Base-by-base conservation (phyloP, 192 early-diverging fungal species). In the Anaeromyces robustus region DNA sequence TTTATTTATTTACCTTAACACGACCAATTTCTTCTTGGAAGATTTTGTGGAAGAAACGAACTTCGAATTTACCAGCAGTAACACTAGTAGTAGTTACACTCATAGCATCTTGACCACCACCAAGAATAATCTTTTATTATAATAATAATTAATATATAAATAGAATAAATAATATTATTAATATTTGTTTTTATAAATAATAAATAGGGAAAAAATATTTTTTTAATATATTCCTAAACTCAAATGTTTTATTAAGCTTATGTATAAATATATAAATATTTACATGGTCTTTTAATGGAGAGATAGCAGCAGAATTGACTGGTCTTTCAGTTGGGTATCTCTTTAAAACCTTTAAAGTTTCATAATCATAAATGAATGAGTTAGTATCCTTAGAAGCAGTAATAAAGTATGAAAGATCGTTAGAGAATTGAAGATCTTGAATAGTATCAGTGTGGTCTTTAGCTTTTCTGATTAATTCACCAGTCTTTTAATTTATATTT, bases 21-120 rank as follows among this genome's bases (percentile, higher is more conserved):
- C 96, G 92, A 79, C 96, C 96, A 78, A 98, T 94, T 86, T 99
- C 97, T 84, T 97, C 95, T 83, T 97, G 94, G 80, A 98, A 93
- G 81, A 96, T 91, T 83, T 94, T 93, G 89, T 99, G 98, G 92
- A 93, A 99, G 92, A 99, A 98, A 78, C 95, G 87, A 82, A 91
- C 92, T 87, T 99, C 98, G 86, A 99, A 99, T 87, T 98, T 97
- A 84, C 96, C 97, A 85, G 93, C 92, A 84, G 94, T 90, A 80
- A 91, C 90, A 41, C 91, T 90, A 29, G 96, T 97, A 32, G 92
- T 94, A 30, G 98, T 98, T 78, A 99, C 98, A 83, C 91, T 87
- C 95, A 97, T 98, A 68, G 98, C 97, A 84, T 97, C 96, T 88
- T 99, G 98, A 83, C 98, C 98, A 90, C 98, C 98, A 80, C 98